phyloP scores from a whole-genome alignment of 2,329 filamentous ascomycete genomes.

The Colletotrichum sp. region DNA sequence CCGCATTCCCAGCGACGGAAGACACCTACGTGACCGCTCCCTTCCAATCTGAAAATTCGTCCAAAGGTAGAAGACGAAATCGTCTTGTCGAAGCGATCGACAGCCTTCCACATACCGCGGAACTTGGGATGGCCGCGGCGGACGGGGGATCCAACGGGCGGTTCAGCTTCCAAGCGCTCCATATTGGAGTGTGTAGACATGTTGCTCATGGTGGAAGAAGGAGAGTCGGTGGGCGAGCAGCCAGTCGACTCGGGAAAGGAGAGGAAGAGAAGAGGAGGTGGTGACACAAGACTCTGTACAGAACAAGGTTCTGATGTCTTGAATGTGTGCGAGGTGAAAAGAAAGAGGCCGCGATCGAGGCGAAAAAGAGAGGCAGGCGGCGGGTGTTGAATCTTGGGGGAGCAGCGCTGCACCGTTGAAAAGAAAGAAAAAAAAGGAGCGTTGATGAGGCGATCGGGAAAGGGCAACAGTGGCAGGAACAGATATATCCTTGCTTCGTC shows the following conservation, averaged over 20 bases:
- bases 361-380: background rate
- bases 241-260: background rate
- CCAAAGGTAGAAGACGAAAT: slow-evolving; percentile 55
- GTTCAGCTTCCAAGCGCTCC: slow-evolving; percentile 15
- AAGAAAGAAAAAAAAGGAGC: background rate
- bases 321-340: slow-evolving; percentile 3
- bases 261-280: slow-evolving; percentile 3
- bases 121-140: slow-evolving; percentile 28
- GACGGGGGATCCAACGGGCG: background rate
- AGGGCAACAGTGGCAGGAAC: background rate
- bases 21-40: slow-evolving; percentile 69
- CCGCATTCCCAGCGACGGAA: background rate
- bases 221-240: slow-evolving; percentile 5
- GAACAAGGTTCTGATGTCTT: slow-evolving; percentile 23
- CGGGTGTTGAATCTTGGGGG: background rate
- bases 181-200: slow-evolving; percentile 21
- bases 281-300: slow-evolving; percentile 9
- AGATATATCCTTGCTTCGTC: slow-evolving; percentile 3
- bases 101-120: slow-evolving; percentile 37
- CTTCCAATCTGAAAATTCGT: slow-evolving; percentile 68
- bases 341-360: background rate
- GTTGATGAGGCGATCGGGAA: background rate
- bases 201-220: slow-evolving; percentile 17
- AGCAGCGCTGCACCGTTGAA: background rate
- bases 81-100: slow-evolving; percentile 39